Percentiles rank a stretch among this genome's conserved stretches.
Conservation (phyloP, 2,329 filamentous ascomycete species). For the Dactylellina leptospora region DNA sequence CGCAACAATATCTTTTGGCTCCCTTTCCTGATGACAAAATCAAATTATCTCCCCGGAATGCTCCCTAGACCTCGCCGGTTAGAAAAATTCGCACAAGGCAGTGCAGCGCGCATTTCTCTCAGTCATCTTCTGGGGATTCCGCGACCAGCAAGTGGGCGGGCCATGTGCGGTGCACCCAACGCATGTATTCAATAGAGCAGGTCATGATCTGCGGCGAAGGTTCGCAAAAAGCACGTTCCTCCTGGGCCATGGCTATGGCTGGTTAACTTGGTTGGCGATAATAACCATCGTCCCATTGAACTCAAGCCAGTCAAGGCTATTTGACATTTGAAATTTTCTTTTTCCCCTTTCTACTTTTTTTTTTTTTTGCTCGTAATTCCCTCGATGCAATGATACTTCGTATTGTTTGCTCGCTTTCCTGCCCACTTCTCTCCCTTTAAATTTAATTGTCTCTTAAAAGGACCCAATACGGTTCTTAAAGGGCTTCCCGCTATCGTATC, state of each 20-base stretch:
- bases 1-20: not conserved
- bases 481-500: not conserved
- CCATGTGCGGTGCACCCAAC: constrained; percentile 21
- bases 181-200: constrained; percentile 26
- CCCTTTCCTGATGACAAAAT: constrained; percentile 1
- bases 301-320: constrained; percentile 53
- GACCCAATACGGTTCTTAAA: not conserved
- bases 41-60: constrained; percentile 8
- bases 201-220: constrained; percentile 41
- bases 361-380: constrained; percentile 41
- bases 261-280: constrained; percentile 38
- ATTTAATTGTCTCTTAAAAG: not conserved
- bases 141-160: constrained; percentile 8
- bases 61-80: constrained; percentile 13
- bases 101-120: not conserved
- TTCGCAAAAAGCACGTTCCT: constrained; percentile 53
- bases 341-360: constrained; percentile 40
- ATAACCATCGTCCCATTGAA: constrained; percentile 35
- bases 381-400: constrained; percentile 42
- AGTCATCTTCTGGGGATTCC: constrained; percentile 16
- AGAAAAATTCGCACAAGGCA: constrained; percentile 1
- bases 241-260: constrained; percentile 11
- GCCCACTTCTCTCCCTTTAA: constrained; percentile 41
- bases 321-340: constrained; percentile 44
- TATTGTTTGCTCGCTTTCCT: constrained; percentile 40